Evolutionary conservation across 306 rosid genomes (phyloP).

Genomic region (Casuarina equisetifolia): DNA sequence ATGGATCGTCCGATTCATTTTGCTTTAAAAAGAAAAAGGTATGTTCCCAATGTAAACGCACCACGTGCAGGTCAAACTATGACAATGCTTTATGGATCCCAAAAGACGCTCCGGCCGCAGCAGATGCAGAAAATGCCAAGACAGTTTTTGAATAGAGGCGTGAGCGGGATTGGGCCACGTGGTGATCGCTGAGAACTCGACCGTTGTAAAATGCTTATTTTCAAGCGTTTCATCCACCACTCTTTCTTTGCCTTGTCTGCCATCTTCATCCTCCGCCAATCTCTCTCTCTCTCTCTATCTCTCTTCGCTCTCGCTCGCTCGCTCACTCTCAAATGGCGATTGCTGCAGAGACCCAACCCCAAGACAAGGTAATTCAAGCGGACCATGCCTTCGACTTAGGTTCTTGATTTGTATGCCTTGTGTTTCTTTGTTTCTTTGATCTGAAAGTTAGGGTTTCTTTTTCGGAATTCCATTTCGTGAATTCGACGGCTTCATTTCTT

Average conservation of each 20-base stretch:
- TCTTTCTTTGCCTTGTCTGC: conserved; percentile 13
- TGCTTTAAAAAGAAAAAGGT: too few species aligned
- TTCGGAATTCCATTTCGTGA: not conserved
- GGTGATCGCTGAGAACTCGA: conserved; percentile 64
- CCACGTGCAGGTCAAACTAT: too few species aligned
- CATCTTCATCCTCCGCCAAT: conserved; percentile 16
- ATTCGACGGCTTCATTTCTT: not conserved
- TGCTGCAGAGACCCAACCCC: conserved; percentile 66
- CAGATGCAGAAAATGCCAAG: not conserved
- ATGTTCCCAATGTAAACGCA: too few species aligned
- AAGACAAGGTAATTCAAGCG: conserved; percentile 48
- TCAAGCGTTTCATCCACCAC: conserved; percentile 17
- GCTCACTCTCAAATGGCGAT: conserved; percentile 56
- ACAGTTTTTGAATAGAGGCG: conserved; percentile 39
- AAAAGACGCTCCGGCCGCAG: not conserved
- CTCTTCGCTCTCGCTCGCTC: conserved; percentile 5
- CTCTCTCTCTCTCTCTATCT: conserved; percentile 22
- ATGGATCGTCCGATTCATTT: too few species aligned
- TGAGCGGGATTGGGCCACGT: conserved; percentile 50
- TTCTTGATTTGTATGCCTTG: not conserved
- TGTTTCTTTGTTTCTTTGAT: not conserved
- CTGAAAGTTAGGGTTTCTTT: conserved; percentile 36
- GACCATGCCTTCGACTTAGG: not conserved
- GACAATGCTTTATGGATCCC: not conserved
- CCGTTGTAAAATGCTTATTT: conserved; percentile 59